Base-by-base conservation (phyloP, 306 rosid genomes). In the Cucurbita moschata region DNA sequence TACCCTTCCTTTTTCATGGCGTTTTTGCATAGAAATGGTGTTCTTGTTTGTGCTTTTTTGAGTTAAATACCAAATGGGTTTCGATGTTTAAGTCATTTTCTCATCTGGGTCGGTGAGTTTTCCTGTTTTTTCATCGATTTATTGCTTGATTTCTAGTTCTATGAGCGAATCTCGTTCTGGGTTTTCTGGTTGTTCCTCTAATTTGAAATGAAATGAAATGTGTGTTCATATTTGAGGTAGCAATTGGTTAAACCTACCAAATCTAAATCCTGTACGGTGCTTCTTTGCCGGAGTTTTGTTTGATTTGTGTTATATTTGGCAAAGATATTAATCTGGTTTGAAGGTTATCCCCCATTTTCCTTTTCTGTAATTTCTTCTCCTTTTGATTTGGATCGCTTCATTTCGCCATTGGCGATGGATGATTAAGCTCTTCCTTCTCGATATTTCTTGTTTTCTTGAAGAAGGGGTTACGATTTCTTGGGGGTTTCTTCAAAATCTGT, bases 101-200 rank as follows among this genome's bases (percentile, higher is more conserved):
- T 47, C 59, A 67, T 73, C 84, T 81, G 69, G 91, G 84, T 67
- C 57, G 80, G 82, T 78, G 80, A 78, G 75, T 81, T 44, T 68
- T 50, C 37, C 11, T 2, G 52, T 58, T 81, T 73, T 49, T 43
- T 44, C 68, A 47, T 82, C 39, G 30, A 56, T 46, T 75, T 59
- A 19, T 72, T 46, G 70, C 72, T 59, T 51, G 68, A 55, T 72
- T 69, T 73, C 66, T 44, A 74, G 58, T 81, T 69, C 68, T 39
- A 18, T 47, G 6, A 43, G 47, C 73, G 26, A 73, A 14, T 70
- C 68, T 76, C 79, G 71, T 71, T 71, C 81, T 75, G 78, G 71
- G 46, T 70, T 70, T 15, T 15, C 13, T 47, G 13, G 23, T 8
- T 69, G 26, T 70, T 70, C 23, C 7, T 21, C 9, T 66, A 18